These are phyloP conservation scores for Claviceps sp. DNA, from an alignment of 2,329 filamentous ascomycete genomes.

Conservation along the genomic window DNA sequence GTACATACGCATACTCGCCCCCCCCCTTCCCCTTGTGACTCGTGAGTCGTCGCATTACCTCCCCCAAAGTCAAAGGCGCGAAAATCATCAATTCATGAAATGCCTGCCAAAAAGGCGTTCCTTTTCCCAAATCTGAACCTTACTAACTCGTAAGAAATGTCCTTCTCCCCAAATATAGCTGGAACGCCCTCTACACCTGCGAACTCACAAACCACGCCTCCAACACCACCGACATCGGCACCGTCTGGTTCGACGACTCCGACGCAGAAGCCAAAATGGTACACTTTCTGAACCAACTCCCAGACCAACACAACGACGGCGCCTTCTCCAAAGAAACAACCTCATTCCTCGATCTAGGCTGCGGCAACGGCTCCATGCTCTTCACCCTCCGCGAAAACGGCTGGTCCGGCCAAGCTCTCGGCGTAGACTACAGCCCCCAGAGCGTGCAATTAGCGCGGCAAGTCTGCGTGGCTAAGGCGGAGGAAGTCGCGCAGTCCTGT, in stretches of 20 bases:
- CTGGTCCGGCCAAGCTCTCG: conserved; percentile 60
- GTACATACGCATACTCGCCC: conserved; percentile 17
- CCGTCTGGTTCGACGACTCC: conserved; percentile 93
- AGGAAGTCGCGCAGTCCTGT: conserved; percentile 4
- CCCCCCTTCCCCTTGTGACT: not conserved
- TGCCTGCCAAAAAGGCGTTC: too few species aligned
- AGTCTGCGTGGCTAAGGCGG: conserved; percentile 32
- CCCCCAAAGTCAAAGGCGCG: too few species aligned
- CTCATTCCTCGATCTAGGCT: conserved; percentile 74
- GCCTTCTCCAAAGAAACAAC: conserved; percentile 20
- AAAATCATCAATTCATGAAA: too few species aligned
- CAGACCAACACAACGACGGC: conserved; percentile 5
- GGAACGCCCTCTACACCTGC: conserved; percentile 59
- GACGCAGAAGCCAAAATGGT: conserved; percentile 74
- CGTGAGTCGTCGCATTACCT: too few species aligned
- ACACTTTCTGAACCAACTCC: conserved; percentile 41
- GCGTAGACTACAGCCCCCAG: conserved; percentile 72
- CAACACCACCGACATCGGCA: conserved; percentile 69
- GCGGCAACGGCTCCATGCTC: conserved; percentile 87
- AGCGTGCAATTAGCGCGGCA: conserved; percentile 62
- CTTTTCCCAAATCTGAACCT: too few species aligned
- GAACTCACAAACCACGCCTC: conserved; percentile 59
- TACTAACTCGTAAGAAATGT: not conserved
- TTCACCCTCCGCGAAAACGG: conserved; percentile 55
- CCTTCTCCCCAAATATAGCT: conserved; percentile 33